Evolutionary conservation across 352 stramenopile genomes (phyloP).

Genomic region (Globisporangium recalcitrans): DNA sequence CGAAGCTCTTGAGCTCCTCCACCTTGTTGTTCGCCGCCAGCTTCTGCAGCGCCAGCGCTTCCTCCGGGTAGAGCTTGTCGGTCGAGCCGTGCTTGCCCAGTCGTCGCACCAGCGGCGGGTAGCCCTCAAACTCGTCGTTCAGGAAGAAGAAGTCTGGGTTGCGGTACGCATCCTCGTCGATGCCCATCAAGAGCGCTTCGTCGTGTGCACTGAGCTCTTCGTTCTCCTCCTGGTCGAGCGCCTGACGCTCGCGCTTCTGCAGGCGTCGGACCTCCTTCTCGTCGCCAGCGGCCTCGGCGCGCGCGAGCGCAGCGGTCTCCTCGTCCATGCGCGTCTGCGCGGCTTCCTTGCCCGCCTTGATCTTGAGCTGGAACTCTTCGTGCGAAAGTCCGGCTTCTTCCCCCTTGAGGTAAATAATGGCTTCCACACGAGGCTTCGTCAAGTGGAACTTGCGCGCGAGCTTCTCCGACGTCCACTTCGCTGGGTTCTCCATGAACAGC

Average conservation of each 20-base stretch:
- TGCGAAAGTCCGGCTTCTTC: constrained; percentile 51
- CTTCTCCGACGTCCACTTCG: constrained; percentile 81
- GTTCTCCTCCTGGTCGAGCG: constrained; percentile 36
- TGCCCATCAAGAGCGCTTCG: constrained; percentile 44
- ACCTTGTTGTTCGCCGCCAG: constrained; percentile 74
- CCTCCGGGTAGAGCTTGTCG: constrained; percentile 76
- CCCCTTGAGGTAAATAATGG: constrained; percentile 75
- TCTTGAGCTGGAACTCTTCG: constrained; percentile 56
- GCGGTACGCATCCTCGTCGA: constrained; percentile 65
- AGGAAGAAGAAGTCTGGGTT: constrained; percentile 87
- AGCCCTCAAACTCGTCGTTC: constrained; percentile 78
- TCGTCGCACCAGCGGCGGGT: constrained; percentile 70
- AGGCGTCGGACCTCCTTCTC: constrained; percentile 54
- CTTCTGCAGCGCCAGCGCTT: constrained; percentile 67
- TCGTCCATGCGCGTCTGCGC: constrained; percentile 33
- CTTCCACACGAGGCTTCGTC: constrained; percentile 71
- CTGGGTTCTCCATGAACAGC: constrained; percentile 82
- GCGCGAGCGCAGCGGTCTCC: constrained; percentile 37
- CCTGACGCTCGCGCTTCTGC: constrained; percentile 50
- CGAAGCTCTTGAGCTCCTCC: constrained; percentile 66
- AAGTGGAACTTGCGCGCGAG: constrained; percentile 75
- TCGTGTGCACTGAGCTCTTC: constrained; percentile 57
- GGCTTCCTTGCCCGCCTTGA: constrained; percentile 51
- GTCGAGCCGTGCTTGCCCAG: constrained; percentile 77
- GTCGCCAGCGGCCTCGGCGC: constrained; percentile 42